Evolutionary conservation across 1,139 yeast genomes (phyloP), one percentile per base, ranked within the genome.

Genomic region (Candida freyschussii): DNA sequence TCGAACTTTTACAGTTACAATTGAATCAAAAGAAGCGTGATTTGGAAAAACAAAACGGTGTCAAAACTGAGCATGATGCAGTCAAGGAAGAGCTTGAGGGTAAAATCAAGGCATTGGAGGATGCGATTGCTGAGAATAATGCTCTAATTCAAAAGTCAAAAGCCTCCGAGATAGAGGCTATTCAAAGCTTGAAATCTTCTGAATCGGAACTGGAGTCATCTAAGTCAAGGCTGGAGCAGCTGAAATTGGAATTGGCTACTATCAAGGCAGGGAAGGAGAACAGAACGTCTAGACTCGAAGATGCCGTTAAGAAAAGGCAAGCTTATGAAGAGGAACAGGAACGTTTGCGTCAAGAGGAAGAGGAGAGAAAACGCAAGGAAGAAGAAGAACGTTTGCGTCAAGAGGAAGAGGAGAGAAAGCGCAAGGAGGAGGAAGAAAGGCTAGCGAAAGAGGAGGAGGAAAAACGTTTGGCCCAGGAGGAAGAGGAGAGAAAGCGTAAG

Each of bases 241-340:
- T 60, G 37, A 73, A 67, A 28, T 64, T 60, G 35, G 73, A 71
- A 45, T 61, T 67, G 37, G 60, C 64, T 39, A 59, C 73, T 33
- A 53, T 65, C 14, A 65, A 63, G 50, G 69, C 70, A 13, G 54
- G 55, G 22, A 66, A 67, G 45, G 62, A 59, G 5, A 65, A 61
- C 19, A 72, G 67, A 44, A 61, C 66, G 22, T 57, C 57, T 36
- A 62, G 61, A 50, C 41, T 62, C 11, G 53, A 60, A 41, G 69
- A 64, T 26, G 73, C 70, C 34, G 53, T 62, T 23, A 65, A 61
- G 41, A 60, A 64, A 44, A 59, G 63, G 44, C 43, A 47, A 23
- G 50, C 34, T 2, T 55, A 55, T 32, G 62, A 63, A 23, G 63
- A 55, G 30, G 61, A 57, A 21, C 44, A 43, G 24, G 51, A 43